Evolutionary conservation across 192 early-diverging fungal species (phyloP).

Genomic region (Umbelopsis vinacea): DNA sequence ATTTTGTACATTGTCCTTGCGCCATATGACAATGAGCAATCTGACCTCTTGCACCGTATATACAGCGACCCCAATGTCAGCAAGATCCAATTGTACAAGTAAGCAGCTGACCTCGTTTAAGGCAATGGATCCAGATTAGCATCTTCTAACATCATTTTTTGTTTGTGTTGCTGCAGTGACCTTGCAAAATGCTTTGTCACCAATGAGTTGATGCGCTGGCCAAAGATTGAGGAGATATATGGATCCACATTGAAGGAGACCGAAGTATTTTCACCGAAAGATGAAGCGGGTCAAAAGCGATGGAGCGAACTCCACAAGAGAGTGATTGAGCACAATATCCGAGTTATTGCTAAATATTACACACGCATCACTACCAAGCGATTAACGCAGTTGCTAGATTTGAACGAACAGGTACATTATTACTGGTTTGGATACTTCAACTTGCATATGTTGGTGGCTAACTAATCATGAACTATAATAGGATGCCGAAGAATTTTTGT

Average conservation of each 20-base stretch:
- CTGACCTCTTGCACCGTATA: slow-evolving; percentile 89
- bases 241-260: slow-evolving; percentile 76
- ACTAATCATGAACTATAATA: slow-evolving; percentile 25
- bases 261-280: slow-evolving; percentile 69
- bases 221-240: slow-evolving; percentile 90
- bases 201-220: slow-evolving; percentile 93
- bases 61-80: slow-evolving; percentile 79
- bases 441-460: not conserved
- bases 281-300: slow-evolving; percentile 79
- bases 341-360: slow-evolving; percentile 97
- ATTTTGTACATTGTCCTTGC: slow-evolving; percentile 88
- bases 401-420: slow-evolving; percentile 63
- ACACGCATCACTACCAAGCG: slow-evolving; percentile 83
- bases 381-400: slow-evolving; percentile 88
- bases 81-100: slow-evolving; percentile 78
- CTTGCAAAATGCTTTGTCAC: slow-evolving; percentile 90
- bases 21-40: slow-evolving; percentile 96
- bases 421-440: slow-evolving; percentile 33
- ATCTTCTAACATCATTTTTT: not conserved
- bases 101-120: slow-evolving; percentile 23
- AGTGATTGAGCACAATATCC: slow-evolving; percentile 98
- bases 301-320: slow-evolving; percentile 88
- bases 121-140: not conserved
- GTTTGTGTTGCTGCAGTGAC: slow-evolving; percentile 57
- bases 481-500: slow-evolving; percentile 91